Evolutionary conservation across 768 basidiomycete genomes (phyloP).

Genomic region (Kwoniella europaea): DNA sequence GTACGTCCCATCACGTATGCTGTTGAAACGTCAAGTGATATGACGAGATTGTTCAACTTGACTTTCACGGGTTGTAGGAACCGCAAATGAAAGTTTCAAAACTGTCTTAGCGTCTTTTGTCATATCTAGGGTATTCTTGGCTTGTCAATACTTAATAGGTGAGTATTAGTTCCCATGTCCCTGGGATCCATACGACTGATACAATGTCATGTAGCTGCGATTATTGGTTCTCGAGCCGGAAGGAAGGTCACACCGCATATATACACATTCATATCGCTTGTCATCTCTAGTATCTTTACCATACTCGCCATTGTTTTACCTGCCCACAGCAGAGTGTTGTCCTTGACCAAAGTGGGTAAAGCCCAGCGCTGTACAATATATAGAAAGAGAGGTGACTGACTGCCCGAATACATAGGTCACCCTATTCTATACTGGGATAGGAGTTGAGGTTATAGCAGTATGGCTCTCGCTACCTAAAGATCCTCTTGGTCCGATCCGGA

Average conservation of each 20-base stretch:
- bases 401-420: slow-evolving; percentile 18
- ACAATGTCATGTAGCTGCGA: slow-evolving; percentile 19
- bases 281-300: slow-evolving; percentile 26
- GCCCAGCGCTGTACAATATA: not conserved
- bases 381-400: not conserved
- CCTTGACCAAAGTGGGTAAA: slow-evolving; percentile 33
- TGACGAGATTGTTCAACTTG: not conserved
- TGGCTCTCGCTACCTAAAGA: slow-evolving; percentile 17
- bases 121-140: slow-evolving; percentile 30
- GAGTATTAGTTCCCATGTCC: not conserved
- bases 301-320: slow-evolving; percentile 26
- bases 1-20: not conserved
- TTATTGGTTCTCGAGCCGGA: slow-evolving; percentile 19
- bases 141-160: slow-evolving; percentile 37
- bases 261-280: slow-evolving; percentile 9
- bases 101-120: slow-evolving; percentile 40
- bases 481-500: not conserved
- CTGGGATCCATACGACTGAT: not conserved
- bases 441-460: slow-evolving; percentile 27
- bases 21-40: not conserved
- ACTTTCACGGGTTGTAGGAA: slow-evolving; percentile 7
- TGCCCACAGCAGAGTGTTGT: slow-evolving; percentile 12
- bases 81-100: slow-evolving; percentile 33
- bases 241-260: slow-evolving; percentile 19
- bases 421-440: slow-evolving; percentile 37